Evolutionary conservation across 768 basidiomycete genomes (phyloP).

Genomic region (Suillus subalutaceus): DNA sequence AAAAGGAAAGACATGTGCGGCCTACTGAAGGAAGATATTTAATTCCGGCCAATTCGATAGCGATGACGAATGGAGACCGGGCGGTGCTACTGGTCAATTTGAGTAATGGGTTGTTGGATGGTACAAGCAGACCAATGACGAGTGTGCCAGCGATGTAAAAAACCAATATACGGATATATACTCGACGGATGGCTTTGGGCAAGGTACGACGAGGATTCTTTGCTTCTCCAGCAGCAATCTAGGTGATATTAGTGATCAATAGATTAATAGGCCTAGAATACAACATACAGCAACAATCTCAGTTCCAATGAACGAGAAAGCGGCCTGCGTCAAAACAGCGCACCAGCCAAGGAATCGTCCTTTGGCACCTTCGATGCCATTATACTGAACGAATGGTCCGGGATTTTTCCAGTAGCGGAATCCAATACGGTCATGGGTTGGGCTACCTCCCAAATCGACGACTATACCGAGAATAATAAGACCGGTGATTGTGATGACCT

Average conservation of each 20-base stretch:
- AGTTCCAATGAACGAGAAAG: conserved; percentile 92
- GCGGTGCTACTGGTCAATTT: conserved; percentile 56
- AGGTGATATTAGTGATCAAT: background rate
- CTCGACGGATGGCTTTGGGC: conserved; percentile 58
- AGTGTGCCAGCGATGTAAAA: conserved; percentile 73
- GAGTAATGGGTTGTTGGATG: conserved; percentile 64
- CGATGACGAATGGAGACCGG: conserved; percentile 90
- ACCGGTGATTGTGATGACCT: conserved; percentile 83
- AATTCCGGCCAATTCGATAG: conserved; percentile 83
- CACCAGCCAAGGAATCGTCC: conserved; percentile 82
- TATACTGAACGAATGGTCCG: conserved; percentile 82
- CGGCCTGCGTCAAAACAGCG: conserved; percentile 80
- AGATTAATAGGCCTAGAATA: background rate
- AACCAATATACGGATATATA: conserved; percentile 78
- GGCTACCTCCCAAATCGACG: conserved; percentile 88
- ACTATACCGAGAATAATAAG: conserved; percentile 71
- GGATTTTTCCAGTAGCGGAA: conserved; percentile 81
- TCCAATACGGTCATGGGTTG: conserved; percentile 67
- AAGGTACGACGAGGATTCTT: conserved; percentile 81
- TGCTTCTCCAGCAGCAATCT: conserved; percentile 89
- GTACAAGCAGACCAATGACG: conserved; percentile 83
- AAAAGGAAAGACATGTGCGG: conserved; percentile 20
- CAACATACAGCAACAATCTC: conserved; percentile 85
- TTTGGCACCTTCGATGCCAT: conserved; percentile 61
- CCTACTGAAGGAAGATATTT: conserved; percentile 78